Evolutionary conservation across 2,329 filamentous ascomycete genomes (phyloP), one percentile per base, ranked within the genome.

Genomic region (Thielaviopsis musarum): DNA sequence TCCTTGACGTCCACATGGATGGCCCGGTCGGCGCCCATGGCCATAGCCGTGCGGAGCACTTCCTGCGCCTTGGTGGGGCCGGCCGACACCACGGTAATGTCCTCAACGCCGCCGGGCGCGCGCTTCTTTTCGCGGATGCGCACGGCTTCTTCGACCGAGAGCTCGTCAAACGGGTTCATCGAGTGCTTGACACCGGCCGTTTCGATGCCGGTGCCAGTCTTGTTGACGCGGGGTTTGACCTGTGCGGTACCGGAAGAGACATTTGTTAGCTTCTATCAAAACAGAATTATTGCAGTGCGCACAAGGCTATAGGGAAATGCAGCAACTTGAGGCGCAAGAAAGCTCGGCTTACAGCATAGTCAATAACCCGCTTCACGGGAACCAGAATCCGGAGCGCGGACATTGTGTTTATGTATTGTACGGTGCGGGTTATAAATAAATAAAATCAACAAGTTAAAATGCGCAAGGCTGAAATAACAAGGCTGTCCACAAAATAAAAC

Each of bases 81-180:
- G 56, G 89, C 91, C 59, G 84, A 87, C 71, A 97, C 83, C 66
- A 88, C 87, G 70, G 93, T 84, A 69, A 98, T 97, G 71, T 96
- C 90, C 66, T 90, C 85, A 63, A 98, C 91, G 67, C 85, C 84
- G 64, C 80, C 77, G 19, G 83, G 79, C 19, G 82, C 82, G 59
- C 74, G 72, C 72, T 88, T 87, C 77, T 88, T 87, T 72, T 97
- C 91, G 72, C 93, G 91, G 69, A 98, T 86, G 49, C 88, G 89
- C 57, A 96, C 88, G 57, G 91, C 88, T 76, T 97, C 93, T 75
- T 98, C 93, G 72, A 98, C 84, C 52, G 90, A 94, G 68, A 98
- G 87, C 73, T 98, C 93, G 77, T 98, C 93, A 75, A 98, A 98
- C 21, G 93, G 93, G 79, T 97, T 98, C 82, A 98, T 91, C 70